Conservation (phyloP, 2,329 filamentous ascomycete genomes). For the Pseudogymnoascus sp. region DNA sequence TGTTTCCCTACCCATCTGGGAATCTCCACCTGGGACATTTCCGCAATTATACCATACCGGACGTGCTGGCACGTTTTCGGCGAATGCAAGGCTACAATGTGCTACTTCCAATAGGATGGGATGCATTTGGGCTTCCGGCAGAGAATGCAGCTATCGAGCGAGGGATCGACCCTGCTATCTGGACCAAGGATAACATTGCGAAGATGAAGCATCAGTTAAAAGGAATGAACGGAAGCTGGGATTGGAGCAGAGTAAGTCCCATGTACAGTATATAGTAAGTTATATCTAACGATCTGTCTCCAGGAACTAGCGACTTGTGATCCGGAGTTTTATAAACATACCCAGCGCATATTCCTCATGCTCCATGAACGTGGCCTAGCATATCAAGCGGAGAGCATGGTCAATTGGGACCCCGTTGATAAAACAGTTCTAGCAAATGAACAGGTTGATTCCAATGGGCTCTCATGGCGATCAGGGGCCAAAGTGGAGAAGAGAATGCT, state of each 20-base stretch:
- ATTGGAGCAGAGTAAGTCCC: constrained; percentile 67
- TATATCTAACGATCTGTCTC: constrained; percentile 9
- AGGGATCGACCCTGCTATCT: constrained; percentile 65
- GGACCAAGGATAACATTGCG: constrained; percentile 73
- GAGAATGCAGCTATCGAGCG: constrained; percentile 86
- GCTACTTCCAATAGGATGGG: constrained; percentile 88
- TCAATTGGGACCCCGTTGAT: constrained; percentile 87
- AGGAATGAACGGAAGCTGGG: constrained; percentile 72
- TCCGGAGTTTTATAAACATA: constrained; percentile 81
- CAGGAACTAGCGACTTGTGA: constrained; percentile 80
- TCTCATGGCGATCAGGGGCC: constrained; percentile 80
- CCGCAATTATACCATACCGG: constrained; percentile 83
- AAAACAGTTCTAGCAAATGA: constrained; percentile 87
- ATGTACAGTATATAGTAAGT: constrained; percentile 10
- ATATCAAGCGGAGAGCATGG: constrained; percentile 73
- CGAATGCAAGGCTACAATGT: constrained; percentile 67
- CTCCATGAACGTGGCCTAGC: constrained; percentile 66
- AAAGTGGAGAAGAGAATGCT: constrained; percentile 70
- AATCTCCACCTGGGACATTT: constrained; percentile 80
- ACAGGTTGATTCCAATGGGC: constrained; percentile 79
- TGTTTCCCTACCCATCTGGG: constrained; percentile 91
- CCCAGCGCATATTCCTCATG: constrained; percentile 74
- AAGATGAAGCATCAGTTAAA: constrained; percentile 78
- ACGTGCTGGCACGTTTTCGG: constrained; percentile 71
- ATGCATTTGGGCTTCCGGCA: constrained; percentile 82